phyloP scores from a whole-genome alignment of 2,329 filamentous ascomycete species.

The Periglandula ipomoeae region DNA sequence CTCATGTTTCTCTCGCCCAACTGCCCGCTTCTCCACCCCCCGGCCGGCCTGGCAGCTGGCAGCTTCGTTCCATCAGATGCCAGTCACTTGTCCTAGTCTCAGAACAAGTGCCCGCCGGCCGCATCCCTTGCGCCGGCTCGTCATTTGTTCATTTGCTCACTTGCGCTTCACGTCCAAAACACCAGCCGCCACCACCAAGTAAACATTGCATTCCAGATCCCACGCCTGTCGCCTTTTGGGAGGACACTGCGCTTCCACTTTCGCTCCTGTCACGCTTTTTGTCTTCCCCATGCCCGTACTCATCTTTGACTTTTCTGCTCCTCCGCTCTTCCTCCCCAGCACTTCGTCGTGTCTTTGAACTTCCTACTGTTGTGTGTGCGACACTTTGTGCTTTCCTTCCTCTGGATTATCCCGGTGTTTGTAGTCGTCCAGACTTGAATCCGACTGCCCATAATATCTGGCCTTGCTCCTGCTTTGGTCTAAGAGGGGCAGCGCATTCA shows the following conservation, averaged over 20 bases:
- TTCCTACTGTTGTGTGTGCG: not conserved
- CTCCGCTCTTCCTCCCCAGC: not conserved
- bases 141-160: constrained; percentile 1
- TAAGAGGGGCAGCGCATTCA: not conserved
- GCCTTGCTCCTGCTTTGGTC: constrained; percentile 3
- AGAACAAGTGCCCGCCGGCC: constrained; percentile 10
- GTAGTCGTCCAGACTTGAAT: constrained; percentile 1
- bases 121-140: constrained; percentile 8
- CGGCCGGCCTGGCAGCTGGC: constrained; percentile 7
- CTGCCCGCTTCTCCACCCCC: not conserved
- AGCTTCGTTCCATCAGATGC: constrained; percentile 8
- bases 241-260: constrained; percentile 6
- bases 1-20: not conserved
- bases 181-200: constrained; percentile 8
- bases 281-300: constrained; percentile 1
- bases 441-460: not conserved
- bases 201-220: constrained; percentile 15
- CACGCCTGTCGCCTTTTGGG: not conserved
- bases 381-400: constrained; percentile 1
- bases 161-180: constrained; percentile 7
- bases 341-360: not conserved
- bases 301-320: constrained; percentile 3
- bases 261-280: constrained; percentile 3
- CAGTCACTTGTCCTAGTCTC: constrained; percentile 9
- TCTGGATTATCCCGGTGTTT: not conserved